Conservation (phyloP, 768 basidiomycete genomes). For the Suillus plorans region DNA sequence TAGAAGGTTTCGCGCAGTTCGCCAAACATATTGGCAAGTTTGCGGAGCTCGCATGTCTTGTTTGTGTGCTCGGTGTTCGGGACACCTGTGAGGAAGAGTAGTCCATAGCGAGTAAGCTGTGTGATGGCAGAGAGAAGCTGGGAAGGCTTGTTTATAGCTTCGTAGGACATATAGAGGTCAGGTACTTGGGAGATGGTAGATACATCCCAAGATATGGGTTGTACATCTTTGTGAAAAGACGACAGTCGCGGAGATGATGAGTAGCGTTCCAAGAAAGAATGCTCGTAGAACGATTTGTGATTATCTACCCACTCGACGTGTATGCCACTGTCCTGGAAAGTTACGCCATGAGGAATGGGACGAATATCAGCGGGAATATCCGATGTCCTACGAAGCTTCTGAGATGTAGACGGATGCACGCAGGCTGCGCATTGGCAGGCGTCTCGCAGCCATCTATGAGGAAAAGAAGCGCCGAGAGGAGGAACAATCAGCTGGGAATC, state of each 20-base stretch:
- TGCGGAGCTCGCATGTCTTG: conserved; percentile 62
- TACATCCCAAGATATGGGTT: conserved; percentile 45
- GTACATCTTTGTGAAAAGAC: conserved; percentile 46
- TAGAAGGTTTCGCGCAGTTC: conserved; percentile 88
- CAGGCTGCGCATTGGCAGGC: conserved; percentile 73
- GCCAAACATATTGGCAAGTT: conserved; percentile 68
- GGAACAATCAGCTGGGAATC: conserved; percentile 17
- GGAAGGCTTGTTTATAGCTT: conserved; percentile 40
- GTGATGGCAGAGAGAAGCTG: conserved; percentile 60
- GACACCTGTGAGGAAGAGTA: conserved; percentile 72
- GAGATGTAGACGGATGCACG: conserved; percentile 74
- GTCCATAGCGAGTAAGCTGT: conserved; percentile 70
- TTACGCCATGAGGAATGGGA: conserved; percentile 44
- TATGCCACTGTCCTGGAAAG: conserved; percentile 44
- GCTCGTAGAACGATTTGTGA: conserved; percentile 55
- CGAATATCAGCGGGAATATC: conserved; percentile 56
- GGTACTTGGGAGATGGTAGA: conserved; percentile 33
- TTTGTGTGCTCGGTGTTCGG: conserved; percentile 61
- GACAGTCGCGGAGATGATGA: conserved; percentile 35
- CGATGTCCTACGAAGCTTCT: conserved; percentile 72
- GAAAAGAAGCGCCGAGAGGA: conserved; percentile 45
- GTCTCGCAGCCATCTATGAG: conserved; percentile 82
- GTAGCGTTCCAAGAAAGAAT: conserved; percentile 50
- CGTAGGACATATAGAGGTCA: conserved; percentile 58
- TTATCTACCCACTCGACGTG: conserved; percentile 57